Base-by-base conservation (phyloP, 805 yeast species). In the Lipomyces starkeyi region DNA sequence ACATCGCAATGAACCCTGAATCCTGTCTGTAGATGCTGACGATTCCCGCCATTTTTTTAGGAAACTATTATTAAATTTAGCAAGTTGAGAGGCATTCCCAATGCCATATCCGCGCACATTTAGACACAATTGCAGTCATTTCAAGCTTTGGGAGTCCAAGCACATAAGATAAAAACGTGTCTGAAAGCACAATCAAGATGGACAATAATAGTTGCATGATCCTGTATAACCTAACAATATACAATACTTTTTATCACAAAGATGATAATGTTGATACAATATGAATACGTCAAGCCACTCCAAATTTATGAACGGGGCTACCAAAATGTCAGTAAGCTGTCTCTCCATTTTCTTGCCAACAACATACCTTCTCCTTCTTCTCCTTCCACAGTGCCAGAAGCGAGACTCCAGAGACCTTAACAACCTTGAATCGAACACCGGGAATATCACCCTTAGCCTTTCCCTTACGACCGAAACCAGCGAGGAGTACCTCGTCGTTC, bases 381-480 rank as follows among this genome's bases (percentile, higher is more conserved):
- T 96, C 99, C 89, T 94, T 95, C 98, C 97, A 95, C 85, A 95
- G 90, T 84, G 99, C 99, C 83, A 93, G 89, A 85, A 95, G 89
- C 79, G 99, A 95, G 81, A 96, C 99, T 91, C 99, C 99, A 79
- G 99, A 91, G 80, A 95, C 99, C 89, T 95, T 95, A 84, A 95
- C 99, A 83, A 95, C 99, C 91, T 95, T 95, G 93, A 95, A 95
- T 91, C 99, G 95, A 83, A 95, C 99, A 92, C 99, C 99, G 85
- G 99, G 99, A 83, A 95, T 94, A 93, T 95, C 99, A 89, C 99
- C 99, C 97, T 95, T 95, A 85, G 99, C 99, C 90, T 95, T 95
- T 88, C 99, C 99, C 90, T 97, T 95, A 88, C 98, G 93, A 92
- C 99, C 99, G 93, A 95, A 95, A 89, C 99, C 99, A 81, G 99